phyloP scores from a whole-genome alignment of 805 yeast genomes.

The Huiozyma sinensis region DNA sequence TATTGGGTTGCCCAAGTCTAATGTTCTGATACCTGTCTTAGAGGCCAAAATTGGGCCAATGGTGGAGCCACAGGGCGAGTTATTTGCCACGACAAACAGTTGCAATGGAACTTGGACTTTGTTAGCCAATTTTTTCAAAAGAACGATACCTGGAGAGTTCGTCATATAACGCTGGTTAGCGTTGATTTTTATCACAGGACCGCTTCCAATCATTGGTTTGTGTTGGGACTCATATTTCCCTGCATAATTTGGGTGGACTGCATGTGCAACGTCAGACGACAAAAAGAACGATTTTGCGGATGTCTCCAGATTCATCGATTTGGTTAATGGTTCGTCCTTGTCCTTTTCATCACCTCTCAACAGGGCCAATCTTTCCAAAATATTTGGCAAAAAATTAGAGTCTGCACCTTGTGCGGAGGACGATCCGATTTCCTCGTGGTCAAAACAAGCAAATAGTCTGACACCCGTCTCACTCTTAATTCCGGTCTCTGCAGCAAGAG shows the following conservation, averaged over 20 bases:
- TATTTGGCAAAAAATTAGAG: slow-evolving; percentile 77
- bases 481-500: slow-evolving; percentile 33
- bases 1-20: slow-evolving; percentile 88
- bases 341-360: slow-evolving; percentile 32
- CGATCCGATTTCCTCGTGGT: slow-evolving; percentile 95
- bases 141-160: slow-evolving; percentile 77
- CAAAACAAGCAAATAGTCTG: slow-evolving; percentile 72
- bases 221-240: slow-evolving; percentile 67
- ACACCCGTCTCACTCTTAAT: slow-evolving; percentile 45
- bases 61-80: slow-evolving; percentile 91
- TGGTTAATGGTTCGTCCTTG: slow-evolving; percentile 18
- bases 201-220: slow-evolving; percentile 71
- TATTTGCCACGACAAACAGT: slow-evolving; percentile 85
- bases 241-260: slow-evolving; percentile 86
- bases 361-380: slow-evolving; percentile 55
- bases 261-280: slow-evolving; percentile 96
- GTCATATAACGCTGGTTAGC: slow-evolving; percentile 96
- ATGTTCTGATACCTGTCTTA: slow-evolving; percentile 73
- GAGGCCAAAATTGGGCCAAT: slow-evolving; percentile 91
- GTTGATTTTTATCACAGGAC: slow-evolving; percentile 88
- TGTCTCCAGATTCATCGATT: slow-evolving; percentile 39
- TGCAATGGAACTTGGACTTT: slow-evolving; percentile 70
- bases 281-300: slow-evolving; percentile 74
- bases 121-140: slow-evolving; percentile 63
- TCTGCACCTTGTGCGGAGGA: slow-evolving; percentile 94